Conservation (phyloP, 1,284 basidiomycete genomes). For the Ceratobasidium sp. region DNA sequence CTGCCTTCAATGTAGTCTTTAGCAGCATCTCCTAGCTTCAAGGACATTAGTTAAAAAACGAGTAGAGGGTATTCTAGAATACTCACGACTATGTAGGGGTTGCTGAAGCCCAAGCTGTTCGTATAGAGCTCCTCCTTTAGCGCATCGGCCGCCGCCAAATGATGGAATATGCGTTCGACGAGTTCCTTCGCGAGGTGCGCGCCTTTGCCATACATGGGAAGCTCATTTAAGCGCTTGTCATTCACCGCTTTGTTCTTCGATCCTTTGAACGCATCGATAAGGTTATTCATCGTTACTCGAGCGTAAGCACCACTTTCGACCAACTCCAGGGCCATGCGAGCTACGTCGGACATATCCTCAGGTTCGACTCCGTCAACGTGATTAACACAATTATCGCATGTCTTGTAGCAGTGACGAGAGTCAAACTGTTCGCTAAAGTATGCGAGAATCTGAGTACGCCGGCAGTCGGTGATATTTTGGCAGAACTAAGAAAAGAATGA, state of each 20-base stretch:
- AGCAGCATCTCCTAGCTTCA: conserved; percentile 48
- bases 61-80: background rate
- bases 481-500: conserved; percentile 64
- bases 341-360: conserved; percentile 66
- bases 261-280: conserved; percentile 70
- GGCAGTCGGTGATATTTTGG: conserved; percentile 84
- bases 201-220: conserved; percentile 66
- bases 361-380: conserved; percentile 55
- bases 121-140: conserved; percentile 53
- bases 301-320: conserved; percentile 62
- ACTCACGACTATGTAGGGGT: conserved; percentile 55
- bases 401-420: conserved; percentile 64
- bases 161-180: conserved; percentile 71
- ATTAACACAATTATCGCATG: conserved; percentile 80
- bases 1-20: conserved; percentile 44
- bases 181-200: conserved; percentile 55
- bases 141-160: conserved; percentile 60
- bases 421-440: conserved; percentile 76
- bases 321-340: conserved; percentile 63
- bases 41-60: conserved; percentile 42
- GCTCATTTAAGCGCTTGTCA: conserved; percentile 61
- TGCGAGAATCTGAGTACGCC: conserved; percentile 83
- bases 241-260: conserved; percentile 63
- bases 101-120: conserved; percentile 53
- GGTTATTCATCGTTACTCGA: conserved; percentile 60